Evolutionary conservation across 495 filamentous ascomycete genomes (phyloP).

Genomic region (Penicillium longicatenatum): DNA sequence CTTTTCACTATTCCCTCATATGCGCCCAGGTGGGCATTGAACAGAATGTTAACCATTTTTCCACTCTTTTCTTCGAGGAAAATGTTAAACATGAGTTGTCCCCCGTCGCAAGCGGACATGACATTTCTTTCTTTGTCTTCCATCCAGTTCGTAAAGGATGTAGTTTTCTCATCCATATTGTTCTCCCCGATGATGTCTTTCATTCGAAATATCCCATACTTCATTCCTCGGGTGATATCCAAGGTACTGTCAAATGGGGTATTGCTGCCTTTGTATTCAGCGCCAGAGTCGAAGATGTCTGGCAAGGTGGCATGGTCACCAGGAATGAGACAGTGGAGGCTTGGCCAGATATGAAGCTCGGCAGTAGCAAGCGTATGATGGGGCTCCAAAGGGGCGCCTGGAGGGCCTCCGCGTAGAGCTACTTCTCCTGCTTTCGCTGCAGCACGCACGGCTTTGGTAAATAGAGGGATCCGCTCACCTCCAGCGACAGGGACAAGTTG

Average conservation of each 20-base stretch:
- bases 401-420: neutral
- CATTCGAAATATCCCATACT: neutral
- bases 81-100: neutral
- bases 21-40: neutral
- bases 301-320: neutral
- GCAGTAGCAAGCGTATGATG: neutral
- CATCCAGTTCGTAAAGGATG: neutral
- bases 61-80: neutral
- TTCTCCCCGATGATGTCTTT: neutral
- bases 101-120: conserved; percentile 2
- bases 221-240: neutral
- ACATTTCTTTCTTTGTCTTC: neutral
- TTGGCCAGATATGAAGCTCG: neutral
- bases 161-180: neutral
- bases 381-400: neutral
- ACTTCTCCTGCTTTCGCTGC: neutral
- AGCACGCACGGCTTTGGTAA: neutral
- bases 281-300: neutral
- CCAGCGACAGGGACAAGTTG: neutral
- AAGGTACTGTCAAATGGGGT: neutral
- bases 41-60: neutral
- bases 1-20: neutral
- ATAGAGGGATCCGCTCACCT: neutral
- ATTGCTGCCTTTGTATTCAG: neutral
- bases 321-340: neutral